Conservation (phyloP, 225 moss, liverwort and hornwort genomes). For the Takakia lepidozioides region DNA sequence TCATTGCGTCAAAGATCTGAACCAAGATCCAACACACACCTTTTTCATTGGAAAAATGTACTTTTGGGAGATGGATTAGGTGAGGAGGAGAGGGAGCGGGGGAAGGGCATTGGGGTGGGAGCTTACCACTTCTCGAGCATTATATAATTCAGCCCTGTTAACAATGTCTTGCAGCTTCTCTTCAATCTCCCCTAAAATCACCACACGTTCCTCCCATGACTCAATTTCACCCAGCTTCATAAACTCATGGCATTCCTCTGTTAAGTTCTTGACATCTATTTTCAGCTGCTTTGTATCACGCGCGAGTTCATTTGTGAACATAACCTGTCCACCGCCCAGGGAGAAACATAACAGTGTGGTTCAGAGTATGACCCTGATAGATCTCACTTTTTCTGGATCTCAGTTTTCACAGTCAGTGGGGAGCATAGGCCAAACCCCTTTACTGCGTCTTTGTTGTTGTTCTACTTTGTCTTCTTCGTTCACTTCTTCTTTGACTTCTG, state of each 20-base stretch:
- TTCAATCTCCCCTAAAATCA: slow-evolving; percentile 58
- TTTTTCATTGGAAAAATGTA: too few species aligned
- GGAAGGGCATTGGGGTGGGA: too few species aligned
- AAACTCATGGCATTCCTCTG: slow-evolving; percentile 58
- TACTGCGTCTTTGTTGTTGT: too few species aligned
- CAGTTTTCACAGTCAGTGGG: too few species aligned
- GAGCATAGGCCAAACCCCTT: too few species aligned
- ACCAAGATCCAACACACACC: slow-evolving; percentile 1
- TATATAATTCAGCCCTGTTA: slow-evolving; percentile 48
- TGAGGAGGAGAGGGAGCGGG: too few species aligned
- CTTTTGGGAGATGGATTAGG: too few species aligned
- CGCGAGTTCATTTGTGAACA: slow-evolving; percentile 49
- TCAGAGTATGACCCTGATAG: too few species aligned
- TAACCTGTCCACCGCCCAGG: slow-evolving; percentile 23
- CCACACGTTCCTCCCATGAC: slow-evolving; percentile 53
- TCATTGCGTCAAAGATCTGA: slow-evolving; percentile 65
- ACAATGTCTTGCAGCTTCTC: slow-evolving; percentile 41
- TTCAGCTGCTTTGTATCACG: slow-evolving; percentile 46
- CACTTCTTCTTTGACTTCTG: too few species aligned
- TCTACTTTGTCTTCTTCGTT: too few species aligned
- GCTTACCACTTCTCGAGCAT: slow-evolving; percentile 52
- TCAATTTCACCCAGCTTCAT: slow-evolving; percentile 66
- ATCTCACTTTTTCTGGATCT: too few species aligned
- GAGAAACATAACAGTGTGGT: too few species aligned
- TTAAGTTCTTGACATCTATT: slow-evolving; percentile 37